Evolutionary conservation across 129 eudicot genomes (phyloP).

Genomic region (Lactuca saligna): DNA sequence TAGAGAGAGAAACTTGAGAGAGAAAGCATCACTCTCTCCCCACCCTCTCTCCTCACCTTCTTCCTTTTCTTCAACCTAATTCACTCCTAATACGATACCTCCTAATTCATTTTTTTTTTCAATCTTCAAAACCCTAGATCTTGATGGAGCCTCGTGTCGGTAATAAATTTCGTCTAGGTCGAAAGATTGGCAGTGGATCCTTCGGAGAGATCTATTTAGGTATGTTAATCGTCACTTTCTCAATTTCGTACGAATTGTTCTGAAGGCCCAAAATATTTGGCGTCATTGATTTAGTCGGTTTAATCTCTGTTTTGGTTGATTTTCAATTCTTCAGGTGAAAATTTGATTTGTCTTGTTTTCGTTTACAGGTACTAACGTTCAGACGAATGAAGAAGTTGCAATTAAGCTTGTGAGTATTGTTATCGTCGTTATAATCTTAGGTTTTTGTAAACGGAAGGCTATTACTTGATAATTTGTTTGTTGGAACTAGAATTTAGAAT

Average conservation of each 20-base stretch:
- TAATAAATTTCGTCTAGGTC: constrained; percentile 85
- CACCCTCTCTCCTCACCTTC: constrained; percentile 21
- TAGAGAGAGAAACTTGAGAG: neutral
- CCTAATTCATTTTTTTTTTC: neutral
- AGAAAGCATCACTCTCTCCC: constrained; percentile 17
- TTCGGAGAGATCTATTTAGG: constrained; percentile 99
- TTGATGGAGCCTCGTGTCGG: constrained; percentile 96
- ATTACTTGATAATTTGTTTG: constrained; percentile 15
- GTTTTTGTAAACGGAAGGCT: neutral
- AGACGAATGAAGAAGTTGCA: constrained; percentile 93
- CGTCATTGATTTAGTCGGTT: neutral
- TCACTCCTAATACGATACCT: constrained; percentile 28
- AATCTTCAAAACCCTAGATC: constrained; percentile 34
- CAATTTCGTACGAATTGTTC: neutral
- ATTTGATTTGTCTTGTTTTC: constrained; percentile 12
- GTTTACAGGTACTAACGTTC: constrained; percentile 77
- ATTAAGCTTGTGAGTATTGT: constrained; percentile 80
- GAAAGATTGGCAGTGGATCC: constrained; percentile 96
- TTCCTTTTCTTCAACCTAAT: constrained; percentile 31
- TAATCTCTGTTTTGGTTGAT: constrained; percentile 14
- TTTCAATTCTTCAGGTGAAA: neutral
- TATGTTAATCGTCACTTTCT: constrained; percentile 15
- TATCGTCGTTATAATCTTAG: neutral
- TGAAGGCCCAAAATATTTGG: neutral
- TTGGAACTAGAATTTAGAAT: constrained; percentile 15